Evolutionary conservation across 2,329 filamentous ascomycete species (phyloP), one percentile per base, ranked within the genome.

Genomic region (Dactylellina sp.): DNA sequence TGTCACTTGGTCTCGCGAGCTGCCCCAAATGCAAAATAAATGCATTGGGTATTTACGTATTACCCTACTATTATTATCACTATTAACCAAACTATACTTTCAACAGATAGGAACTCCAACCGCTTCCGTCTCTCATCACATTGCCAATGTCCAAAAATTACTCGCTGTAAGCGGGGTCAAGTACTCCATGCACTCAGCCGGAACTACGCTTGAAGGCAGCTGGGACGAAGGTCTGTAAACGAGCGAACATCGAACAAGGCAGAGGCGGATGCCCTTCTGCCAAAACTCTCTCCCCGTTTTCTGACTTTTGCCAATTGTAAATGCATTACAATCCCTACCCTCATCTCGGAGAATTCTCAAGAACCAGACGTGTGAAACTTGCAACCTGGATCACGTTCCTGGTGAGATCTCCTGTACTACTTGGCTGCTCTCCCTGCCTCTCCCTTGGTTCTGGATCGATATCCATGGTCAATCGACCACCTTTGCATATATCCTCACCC

Each of bases 111-210:
- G 95, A 75, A 97, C 94, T 16, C 88, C 88, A 53, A 89, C 82
- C 42, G 85, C 88, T 57, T 93, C 91, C 1, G 90, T 94, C 14
- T 90, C 91, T 2, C 87, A 89, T 77, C 91, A 98, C 80, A 89
- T 99, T 28, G 94, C 94, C 35, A 89, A 91, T 76, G 92, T 98
- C 39, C 94, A 98, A 83, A 88, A 89, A 66, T 85, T 98, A 37
- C 86, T 99, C 78, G 88, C 90, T 81, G 88, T 87, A 61, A 95
- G 90, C 77, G 92, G 92, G 1, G 81, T 98, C 75, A 89, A 88
- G 76, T 94, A 93, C 80, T 89, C 86, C 50, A 95, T 98, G 92
- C 94, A 98, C 82, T 93, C 91, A 24, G 93, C 93, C 1, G 95
- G 94, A 11, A 97, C 94, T 0, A 98, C 94, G 0, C 87, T 98